Percentiles rank a stretch among this genome's conserved stretches.
Evolutionary conservation across 2,329 filamentous ascomycete genomes (phyloP).

Genomic region (Dactylellina haptotyla): DNA sequence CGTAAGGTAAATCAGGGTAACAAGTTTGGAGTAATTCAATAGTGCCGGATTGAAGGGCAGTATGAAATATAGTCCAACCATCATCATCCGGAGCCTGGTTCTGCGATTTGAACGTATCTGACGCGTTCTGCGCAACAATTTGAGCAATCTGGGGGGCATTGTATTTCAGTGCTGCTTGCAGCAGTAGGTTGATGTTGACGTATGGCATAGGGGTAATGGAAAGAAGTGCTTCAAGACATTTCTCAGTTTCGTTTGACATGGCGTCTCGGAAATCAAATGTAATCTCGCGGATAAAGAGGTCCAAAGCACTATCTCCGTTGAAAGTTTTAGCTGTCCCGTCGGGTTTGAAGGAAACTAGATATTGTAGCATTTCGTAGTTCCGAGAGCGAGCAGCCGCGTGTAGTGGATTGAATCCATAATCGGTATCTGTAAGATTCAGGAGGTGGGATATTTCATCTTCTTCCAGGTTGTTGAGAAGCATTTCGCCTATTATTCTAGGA

Average conservation of each 20-base stretch:
- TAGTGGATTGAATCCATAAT: background rate
- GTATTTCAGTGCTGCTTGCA: background rate
- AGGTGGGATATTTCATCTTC: background rate
- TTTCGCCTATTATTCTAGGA: constrained; percentile 9
- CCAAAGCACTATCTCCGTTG: background rate
- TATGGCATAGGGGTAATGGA: background rate
- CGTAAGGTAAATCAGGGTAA: background rate
- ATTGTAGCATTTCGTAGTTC: constrained; percentile 6
- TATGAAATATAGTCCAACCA: constrained; percentile 15
- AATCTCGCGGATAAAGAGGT: background rate
- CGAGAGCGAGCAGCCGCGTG: constrained; percentile 1
- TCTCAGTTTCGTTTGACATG: background rate
- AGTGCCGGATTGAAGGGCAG: background rate
- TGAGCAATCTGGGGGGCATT: background rate
- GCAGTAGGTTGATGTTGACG: background rate
- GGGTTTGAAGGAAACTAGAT: background rate
- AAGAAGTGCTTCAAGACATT: background rate
- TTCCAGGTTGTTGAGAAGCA: background rate
- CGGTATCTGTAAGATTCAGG: background rate
- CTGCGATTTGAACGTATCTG: background rate
- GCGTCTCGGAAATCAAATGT: background rate
- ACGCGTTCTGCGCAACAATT: background rate
- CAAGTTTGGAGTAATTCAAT: background rate
- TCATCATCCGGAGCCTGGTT: background rate
- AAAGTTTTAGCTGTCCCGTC: background rate